phyloP scores from a whole-genome alignment of 805 yeast species.

The Metschnikowia continentalis region DNA sequence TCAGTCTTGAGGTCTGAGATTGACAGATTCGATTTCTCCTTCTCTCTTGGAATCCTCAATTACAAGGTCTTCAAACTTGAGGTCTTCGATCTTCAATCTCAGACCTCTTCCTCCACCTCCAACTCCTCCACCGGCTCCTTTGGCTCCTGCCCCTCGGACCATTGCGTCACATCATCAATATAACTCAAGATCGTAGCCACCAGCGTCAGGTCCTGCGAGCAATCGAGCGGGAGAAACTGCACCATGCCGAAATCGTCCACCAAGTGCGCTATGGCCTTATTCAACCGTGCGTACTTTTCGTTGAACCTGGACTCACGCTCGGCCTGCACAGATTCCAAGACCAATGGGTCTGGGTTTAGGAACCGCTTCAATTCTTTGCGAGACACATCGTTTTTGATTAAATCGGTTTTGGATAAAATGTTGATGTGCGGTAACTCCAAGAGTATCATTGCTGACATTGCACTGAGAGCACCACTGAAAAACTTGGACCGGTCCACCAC shows the following conservation, averaged over 20 bases:
- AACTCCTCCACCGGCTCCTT: constrained; percentile 74
- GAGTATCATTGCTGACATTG: constrained; percentile 97
- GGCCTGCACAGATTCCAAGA: constrained; percentile 38
- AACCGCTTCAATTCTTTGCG: constrained; percentile 76
- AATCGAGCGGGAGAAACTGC: constrained; percentile 86
- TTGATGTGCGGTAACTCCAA: constrained; percentile 94
- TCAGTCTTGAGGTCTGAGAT: no score
- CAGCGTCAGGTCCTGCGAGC: constrained; percentile 61
- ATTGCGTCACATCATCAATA: constrained; percentile 95
- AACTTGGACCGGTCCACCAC: constrained; percentile 87
- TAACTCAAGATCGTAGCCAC: constrained; percentile 82
- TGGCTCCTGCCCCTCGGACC: constrained; percentile 96
- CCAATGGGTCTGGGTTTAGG: constrained; percentile 85
- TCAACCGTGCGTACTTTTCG: constrained; percentile 65
- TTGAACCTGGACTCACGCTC: constrained; percentile 23
- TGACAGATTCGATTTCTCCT: no score
- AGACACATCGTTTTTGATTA: constrained; percentile 74
- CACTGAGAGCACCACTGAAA: constrained; percentile 91
- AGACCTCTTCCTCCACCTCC: constrained; percentile 11
- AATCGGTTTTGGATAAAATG: constrained; percentile 79
- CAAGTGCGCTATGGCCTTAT: constrained; percentile 77
- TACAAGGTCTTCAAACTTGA: no score
- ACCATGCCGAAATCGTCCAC: constrained; percentile 99
- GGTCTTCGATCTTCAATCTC: no score
- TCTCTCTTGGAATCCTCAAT: no score